Evolutionary conservation across 306 rosid genomes (phyloP).

Genomic region (Pterocarpus santalinus): DNA sequence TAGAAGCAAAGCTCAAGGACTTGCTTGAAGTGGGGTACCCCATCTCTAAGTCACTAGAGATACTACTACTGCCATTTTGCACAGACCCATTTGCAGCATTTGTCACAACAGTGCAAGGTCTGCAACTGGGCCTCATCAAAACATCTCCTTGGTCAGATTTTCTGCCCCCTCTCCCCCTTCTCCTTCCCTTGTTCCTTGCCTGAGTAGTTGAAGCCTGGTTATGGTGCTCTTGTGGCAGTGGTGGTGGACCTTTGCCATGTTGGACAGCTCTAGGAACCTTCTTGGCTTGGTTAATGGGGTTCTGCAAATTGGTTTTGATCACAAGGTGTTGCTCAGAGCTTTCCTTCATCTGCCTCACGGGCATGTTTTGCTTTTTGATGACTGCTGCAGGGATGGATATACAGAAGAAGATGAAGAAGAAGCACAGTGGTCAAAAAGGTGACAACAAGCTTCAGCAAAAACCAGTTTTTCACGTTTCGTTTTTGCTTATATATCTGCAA

Average conservation of each 20-base stretch:
- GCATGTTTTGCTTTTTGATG: conserved; percentile 62
- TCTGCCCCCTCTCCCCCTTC: conserved; percentile 85
- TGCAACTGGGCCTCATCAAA: conserved; percentile 81
- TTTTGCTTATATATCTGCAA: conserved; percentile 32
- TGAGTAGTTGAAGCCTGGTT: conserved; percentile 69
- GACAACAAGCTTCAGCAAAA: conserved; percentile 51
- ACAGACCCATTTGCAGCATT: conserved; percentile 49
- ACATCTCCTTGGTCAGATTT: conserved; percentile 89
- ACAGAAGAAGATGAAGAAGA: conserved; percentile 27
- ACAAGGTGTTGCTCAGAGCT: conserved; percentile 95
- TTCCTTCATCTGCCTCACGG: conserved; percentile 91
- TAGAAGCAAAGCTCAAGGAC: conserved; percentile 77
- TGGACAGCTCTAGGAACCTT: conserved; percentile 75
- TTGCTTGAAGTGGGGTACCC: conserved; percentile 87
- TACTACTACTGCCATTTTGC: conserved; percentile 54
- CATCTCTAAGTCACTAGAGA: conserved; percentile 62
- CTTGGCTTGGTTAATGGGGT: conserved; percentile 60
- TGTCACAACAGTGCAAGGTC: conserved; percentile 67
- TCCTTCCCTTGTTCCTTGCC: conserved; percentile 75
- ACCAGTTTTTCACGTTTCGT: conserved; percentile 29
- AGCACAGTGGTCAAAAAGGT: conserved; percentile 39
- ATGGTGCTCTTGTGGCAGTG: conserved; percentile 52
- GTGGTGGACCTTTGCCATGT: conserved; percentile 78
- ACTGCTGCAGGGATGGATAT: conserved; percentile 18
- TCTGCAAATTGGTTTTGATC: conserved; percentile 84